These are phyloP conservation scores for Fistulina hepatica DNA, from an alignment of 1,284 basidiomycete genomes.

Conservation along the genomic window DNA sequence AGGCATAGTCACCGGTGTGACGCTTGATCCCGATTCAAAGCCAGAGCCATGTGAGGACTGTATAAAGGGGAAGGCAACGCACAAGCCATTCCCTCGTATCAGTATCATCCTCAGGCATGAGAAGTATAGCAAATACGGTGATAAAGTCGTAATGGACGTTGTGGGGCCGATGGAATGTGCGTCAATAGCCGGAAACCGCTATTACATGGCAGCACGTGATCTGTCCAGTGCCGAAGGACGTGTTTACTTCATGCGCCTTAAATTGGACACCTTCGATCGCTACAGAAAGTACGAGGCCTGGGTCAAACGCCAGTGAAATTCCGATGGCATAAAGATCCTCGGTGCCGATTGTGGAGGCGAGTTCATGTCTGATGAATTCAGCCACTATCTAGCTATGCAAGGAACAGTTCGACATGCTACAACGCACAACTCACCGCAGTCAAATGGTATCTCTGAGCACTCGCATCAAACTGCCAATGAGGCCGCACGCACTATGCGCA, in stretches of 20 bases:
- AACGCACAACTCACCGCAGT: constrained; percentile 22
- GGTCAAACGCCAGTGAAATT: constrained; percentile 12
- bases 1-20: constrained; percentile 4
- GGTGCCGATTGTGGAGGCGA: constrained; percentile 20
- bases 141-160: constrained; percentile 3
- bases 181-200: constrained; percentile 5
- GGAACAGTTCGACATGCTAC: constrained; percentile 20
- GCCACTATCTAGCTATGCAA: constrained; percentile 9
- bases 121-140: constrained; percentile 2
- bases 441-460: constrained; percentile 23
- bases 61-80: not conserved
- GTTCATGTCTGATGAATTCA: constrained; percentile 16
- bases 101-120: not conserved
- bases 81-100: constrained; percentile 1
- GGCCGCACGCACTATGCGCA: constrained; percentile 13
- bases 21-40: constrained; percentile 5
- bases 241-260: constrained; percentile 12
- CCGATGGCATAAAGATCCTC: constrained; percentile 13
- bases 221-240: constrained; percentile 9
- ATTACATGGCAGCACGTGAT: constrained; percentile 4
- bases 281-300: constrained; percentile 16
- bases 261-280: constrained; percentile 13
- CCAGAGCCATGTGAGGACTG: constrained; percentile 3
- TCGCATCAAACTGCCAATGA: constrained; percentile 19
- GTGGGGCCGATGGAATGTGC: constrained; percentile 5